These are phyloP conservation scores for Coemansia furcata DNA, from an alignment of 192 early-diverging fungal genomes.

Conservation along the genomic window DNA sequence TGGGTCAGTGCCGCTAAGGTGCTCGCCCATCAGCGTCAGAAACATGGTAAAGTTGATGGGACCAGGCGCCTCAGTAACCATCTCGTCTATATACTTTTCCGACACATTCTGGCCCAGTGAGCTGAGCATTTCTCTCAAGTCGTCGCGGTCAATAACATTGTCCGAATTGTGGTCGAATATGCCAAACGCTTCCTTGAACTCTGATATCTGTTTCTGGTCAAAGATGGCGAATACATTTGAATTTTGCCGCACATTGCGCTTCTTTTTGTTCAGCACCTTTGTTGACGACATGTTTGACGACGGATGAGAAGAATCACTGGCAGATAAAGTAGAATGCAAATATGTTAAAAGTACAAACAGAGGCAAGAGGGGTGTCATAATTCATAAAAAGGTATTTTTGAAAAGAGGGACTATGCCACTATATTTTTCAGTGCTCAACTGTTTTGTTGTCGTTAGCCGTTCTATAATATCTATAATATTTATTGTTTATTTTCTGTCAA, in stretches of 20 bases:
- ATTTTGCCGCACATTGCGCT: conserved; percentile 89
- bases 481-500: not conserved
- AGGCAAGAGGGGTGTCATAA: not conserved
- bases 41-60: conserved; percentile 99
- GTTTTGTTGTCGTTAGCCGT: too few relatives aligned
- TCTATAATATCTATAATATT: too few relatives aligned
- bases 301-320: not conserved
- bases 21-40: conserved; percentile 92
- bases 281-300: conserved; percentile 20
- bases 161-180: conserved; percentile 94
- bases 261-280: conserved; percentile 67
- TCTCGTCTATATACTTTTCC: conserved; percentile 81
- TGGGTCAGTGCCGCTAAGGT: conserved; percentile 86
- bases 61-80: conserved; percentile 85
- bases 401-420: not conserved
- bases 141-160: conserved; percentile 88
- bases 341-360: conserved; percentile 4
- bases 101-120: conserved; percentile 68
- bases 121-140: conserved; percentile 85
- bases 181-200: conserved; percentile 96
- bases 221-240: conserved; percentile 99
- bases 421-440: not conserved
- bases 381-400: not conserved
- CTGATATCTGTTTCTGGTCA: conserved; percentile 91
- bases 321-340: conserved; percentile 6